Evolutionary conservation across 208 protist genomes (phyloP).

Genomic region (Trypanosomatidae sp.): DNA sequence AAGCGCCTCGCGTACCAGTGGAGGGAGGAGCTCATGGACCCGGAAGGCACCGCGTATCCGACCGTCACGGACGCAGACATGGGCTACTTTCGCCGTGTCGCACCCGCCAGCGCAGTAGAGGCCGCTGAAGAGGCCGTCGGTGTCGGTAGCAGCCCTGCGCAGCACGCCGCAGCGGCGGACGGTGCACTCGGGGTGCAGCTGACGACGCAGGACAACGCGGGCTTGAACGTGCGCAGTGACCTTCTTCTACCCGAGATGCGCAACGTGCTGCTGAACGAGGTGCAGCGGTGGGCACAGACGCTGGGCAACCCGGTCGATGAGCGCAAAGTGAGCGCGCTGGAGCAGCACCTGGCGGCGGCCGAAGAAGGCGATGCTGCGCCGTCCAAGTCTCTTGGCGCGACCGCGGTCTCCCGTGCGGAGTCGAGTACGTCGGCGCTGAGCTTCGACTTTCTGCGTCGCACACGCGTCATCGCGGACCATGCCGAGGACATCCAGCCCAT

Average conservation of each 20-base stretch:
- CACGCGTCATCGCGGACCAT: slow-evolving; percentile 78
- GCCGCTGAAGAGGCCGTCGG: slow-evolving; percentile 9
- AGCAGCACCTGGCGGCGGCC: neutral
- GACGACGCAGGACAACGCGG: slow-evolving; percentile 54
- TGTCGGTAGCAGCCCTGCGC: neutral
- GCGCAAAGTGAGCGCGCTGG: slow-evolving; percentile 33
- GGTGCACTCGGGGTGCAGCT: slow-evolving; percentile 31
- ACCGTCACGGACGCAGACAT: slow-evolving; percentile 64
- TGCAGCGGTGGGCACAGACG: slow-evolving; percentile 41
- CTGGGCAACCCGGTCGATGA: slow-evolving; percentile 61
- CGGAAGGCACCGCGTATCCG: slow-evolving; percentile 47
- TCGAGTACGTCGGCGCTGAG: neutral
- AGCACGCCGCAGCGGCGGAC: neutral
- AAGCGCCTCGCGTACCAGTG: slow-evolving; percentile 86
- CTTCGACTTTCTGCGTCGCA: slow-evolving; percentile 35
- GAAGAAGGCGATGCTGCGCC: neutral
- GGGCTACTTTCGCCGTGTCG: slow-evolving; percentile 59
- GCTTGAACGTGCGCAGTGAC: slow-evolving; percentile 40
- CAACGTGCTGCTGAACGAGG: slow-evolving; percentile 65
- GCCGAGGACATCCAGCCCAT: slow-evolving; percentile 80
- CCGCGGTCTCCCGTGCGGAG: neutral
- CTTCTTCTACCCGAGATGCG: slow-evolving; percentile 34
- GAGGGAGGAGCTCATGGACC: slow-evolving; percentile 85
- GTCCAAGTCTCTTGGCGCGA: too few relatives aligned
- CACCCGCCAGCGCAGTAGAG: slow-evolving; percentile 21